A percentile compares a stretch with the other conserved stretches of the same genome.
phyloP scores from a whole-genome alignment of 208 protist genomes.

The Perkinsela sp. region DNA sequence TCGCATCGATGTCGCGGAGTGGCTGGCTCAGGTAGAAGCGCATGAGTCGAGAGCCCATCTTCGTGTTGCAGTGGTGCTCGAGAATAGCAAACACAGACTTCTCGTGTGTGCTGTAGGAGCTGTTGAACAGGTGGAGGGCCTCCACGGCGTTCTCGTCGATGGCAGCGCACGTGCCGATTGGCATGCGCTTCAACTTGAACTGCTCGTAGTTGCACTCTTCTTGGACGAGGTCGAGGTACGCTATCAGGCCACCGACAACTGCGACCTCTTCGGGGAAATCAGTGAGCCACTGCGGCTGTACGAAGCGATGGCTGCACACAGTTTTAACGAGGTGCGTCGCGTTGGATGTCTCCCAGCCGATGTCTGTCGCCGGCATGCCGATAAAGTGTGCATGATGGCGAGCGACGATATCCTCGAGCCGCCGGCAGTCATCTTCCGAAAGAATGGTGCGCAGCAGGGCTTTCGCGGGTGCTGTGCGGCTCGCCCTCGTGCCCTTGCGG shows the following conservation, averaged over 20 bases:
- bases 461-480: not conserved
- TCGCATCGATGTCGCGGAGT: conserved; percentile 55
- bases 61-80: conserved; percentile 78
- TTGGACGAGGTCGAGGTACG: conserved; percentile 8
- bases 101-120: conserved; percentile 26
- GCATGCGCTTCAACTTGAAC: conserved; percentile 6
- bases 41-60: conserved; percentile 78
- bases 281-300: not conserved
- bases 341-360: not conserved
- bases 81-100: conserved; percentile 35
- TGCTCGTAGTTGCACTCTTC: conserved; percentile 8
- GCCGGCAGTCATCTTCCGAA: not conserved
- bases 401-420: not conserved
- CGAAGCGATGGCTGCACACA: not conserved
- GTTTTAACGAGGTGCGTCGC: not conserved
- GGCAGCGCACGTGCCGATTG: conserved; percentile 49
- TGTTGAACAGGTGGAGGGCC: conserved; percentile 59
- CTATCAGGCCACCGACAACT: conserved; percentile 7
- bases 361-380: not conserved
- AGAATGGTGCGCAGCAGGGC: not conserved
- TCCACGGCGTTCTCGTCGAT: conserved; percentile 68
- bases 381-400: not conserved
- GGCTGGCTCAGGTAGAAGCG: conserved; percentile 89
- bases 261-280: not conserved
- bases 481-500: not conserved